Conservation (phyloP, 148 eudicot genomes). For the Salicornia ramosissima region DNA sequence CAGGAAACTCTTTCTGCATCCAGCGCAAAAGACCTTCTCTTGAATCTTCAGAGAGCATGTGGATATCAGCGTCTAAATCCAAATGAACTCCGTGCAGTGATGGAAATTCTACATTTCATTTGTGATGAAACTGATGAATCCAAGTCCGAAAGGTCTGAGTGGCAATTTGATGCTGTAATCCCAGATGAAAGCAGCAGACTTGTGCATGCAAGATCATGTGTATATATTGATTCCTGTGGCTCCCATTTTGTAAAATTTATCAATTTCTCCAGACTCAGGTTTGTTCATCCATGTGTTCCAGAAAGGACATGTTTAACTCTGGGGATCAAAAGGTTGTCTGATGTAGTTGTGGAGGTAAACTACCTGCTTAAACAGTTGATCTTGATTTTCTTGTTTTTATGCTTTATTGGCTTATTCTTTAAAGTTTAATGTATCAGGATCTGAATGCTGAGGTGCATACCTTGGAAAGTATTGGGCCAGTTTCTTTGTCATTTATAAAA, state of each 20-base stretch:
- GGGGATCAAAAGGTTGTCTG: conserved; percentile 78
- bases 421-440: conserved; percentile 41
- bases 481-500: conserved; percentile 47
- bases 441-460: conserved; percentile 48
- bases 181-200: conserved; percentile 96
- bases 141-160: conserved; percentile 38
- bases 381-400: conserved; percentile 2
- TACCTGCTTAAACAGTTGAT: conserved; percentile 5
- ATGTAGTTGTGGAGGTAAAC: conserved; percentile 87
- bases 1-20: conserved; percentile 66
- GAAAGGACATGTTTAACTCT: conserved; percentile 60
- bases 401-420: neutral
- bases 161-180: conserved; percentile 71
- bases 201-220: conserved; percentile 86
- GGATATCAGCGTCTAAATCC: conserved; percentile 98
- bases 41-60: conserved; percentile 83
- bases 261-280: conserved; percentile 67
- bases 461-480: conserved; percentile 54
- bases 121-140: conserved; percentile 52
- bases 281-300: conserved; percentile 70
- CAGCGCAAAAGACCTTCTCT: conserved; percentile 78
- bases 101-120: conserved; percentile 73
- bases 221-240: conserved; percentile 82
- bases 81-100: conserved; percentile 92
- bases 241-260: conserved; percentile 71